phyloP scores from a whole-genome alignment of 2,329 filamentous ascomycete species.

The Moelleriella libera region DNA sequence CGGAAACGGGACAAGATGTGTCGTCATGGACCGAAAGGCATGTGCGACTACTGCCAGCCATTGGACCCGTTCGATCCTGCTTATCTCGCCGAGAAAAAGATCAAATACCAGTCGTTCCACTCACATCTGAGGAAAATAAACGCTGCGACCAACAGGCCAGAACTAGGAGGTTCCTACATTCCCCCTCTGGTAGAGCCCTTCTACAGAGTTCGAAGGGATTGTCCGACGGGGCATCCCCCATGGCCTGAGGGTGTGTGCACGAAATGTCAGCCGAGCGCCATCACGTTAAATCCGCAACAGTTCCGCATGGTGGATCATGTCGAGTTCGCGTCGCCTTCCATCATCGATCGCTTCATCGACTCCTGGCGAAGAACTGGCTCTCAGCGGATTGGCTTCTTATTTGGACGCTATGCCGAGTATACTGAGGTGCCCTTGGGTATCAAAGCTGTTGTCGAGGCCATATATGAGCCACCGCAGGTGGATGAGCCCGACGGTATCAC shows the following conservation, averaged over 20 bases:
- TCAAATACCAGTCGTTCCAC: conserved; percentile 97
- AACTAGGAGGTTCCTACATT: conserved; percentile 88
- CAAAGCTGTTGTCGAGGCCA: conserved; percentile 91
- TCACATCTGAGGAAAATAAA: conserved; percentile 91
- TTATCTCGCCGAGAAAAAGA: conserved; percentile 89
- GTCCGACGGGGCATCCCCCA: conserved; percentile 80
- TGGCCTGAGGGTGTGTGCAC: conserved; percentile 97
- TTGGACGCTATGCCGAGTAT: conserved; percentile 84
- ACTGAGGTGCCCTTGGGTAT: conserved; percentile 83
- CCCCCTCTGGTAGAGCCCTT: conserved; percentile 87
- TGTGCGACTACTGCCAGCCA: conserved; percentile 99
- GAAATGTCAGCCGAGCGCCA: conserved; percentile 95
- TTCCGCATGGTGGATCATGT: conserved; percentile 98
- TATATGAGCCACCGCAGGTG: conserved; percentile 89
- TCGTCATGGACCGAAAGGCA: conserved; percentile 87
- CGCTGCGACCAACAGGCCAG: conserved; percentile 88
- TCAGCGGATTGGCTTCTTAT: conserved; percentile 81
- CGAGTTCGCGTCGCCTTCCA: conserved; percentile 73
- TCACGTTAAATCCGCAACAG: conserved; percentile 82
- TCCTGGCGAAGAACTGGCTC: conserved; percentile 78
- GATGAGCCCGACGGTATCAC: conserved; percentile 83
- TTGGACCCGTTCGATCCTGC: conserved; percentile 84
- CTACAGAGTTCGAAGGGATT: conserved; percentile 77
- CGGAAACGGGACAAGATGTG: conserved; percentile 80
- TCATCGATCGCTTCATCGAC: conserved; percentile 83